Conservation (phyloP, 768 basidiomycete genomes). For the Sistotremastrum niveocremeum region DNA sequence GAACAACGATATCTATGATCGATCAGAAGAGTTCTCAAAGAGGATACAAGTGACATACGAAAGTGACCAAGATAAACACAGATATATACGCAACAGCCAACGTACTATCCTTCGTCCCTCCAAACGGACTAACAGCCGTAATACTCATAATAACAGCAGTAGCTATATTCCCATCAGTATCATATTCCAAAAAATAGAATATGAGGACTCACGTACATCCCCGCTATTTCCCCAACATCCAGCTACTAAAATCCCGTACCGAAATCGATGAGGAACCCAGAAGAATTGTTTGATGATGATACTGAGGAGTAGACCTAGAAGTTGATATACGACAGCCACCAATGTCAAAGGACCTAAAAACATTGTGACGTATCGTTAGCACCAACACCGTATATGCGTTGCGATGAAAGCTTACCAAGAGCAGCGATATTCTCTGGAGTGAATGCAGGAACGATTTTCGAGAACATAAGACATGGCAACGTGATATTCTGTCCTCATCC, state of each 20-base stretch:
- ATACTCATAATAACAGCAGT: slow-evolving; percentile 53
- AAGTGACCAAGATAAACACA: slow-evolving; percentile 45
- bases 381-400: neutral
- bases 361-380: neutral
- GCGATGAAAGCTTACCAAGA: slow-evolving; percentile 29
- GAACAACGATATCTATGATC: slow-evolving; percentile 44
- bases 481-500: slow-evolving; percentile 34
- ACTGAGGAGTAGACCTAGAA: slow-evolving; percentile 38
- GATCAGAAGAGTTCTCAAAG: neutral
- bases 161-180: slow-evolving; percentile 24
- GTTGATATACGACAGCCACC: slow-evolving; percentile 46
- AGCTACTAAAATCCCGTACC: slow-evolving; percentile 55
- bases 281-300: slow-evolving; percentile 47
- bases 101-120: slow-evolving; percentile 39
- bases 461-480: slow-evolving; percentile 54
- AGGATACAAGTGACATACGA: slow-evolving; percentile 19
- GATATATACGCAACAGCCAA: slow-evolving; percentile 57
- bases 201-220: slow-evolving; percentile 46
- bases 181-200: neutral
- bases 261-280: slow-evolving; percentile 68
- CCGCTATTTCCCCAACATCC: slow-evolving; percentile 60
- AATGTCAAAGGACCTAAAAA: slow-evolving; percentile 46
- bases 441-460: slow-evolving; percentile 58
- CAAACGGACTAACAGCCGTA: slow-evolving; percentile 47
- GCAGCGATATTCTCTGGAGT: slow-evolving; percentile 39